Conservation (phyloP, 2,329 filamentous ascomycete genomes). For the Scedosporium apiospermum region DNA sequence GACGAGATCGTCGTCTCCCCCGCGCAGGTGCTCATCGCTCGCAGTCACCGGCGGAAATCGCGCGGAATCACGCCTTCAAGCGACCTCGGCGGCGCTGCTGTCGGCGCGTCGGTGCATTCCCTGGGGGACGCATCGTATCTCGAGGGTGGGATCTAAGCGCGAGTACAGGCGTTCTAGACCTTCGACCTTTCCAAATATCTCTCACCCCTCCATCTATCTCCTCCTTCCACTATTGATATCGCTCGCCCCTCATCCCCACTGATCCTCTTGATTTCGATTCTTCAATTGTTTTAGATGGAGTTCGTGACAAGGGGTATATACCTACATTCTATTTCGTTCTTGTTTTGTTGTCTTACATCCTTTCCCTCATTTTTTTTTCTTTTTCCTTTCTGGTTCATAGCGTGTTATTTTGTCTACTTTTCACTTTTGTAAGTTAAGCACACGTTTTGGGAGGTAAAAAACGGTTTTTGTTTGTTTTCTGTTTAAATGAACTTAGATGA, state of each 20-base stretch:
- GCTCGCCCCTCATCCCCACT: no score
- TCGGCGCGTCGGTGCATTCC: conserved; percentile 21
- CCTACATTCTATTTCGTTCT: not conserved
- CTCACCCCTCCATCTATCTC: no score
- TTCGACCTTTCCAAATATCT: no score
- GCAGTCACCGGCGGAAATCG: conserved; percentile 25
- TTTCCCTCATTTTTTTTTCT: conserved; percentile 4
- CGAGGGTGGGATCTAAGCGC: conserved; percentile 20
- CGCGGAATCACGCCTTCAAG: conserved; percentile 34
- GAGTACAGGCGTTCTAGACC: not conserved
- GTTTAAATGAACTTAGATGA: conserved; percentile 5
- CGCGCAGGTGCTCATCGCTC: conserved; percentile 79
- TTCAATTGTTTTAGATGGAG: no score
- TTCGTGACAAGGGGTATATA: not conserved
- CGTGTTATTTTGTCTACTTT: conserved; percentile 1
- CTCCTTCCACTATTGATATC: no score
- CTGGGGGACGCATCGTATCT: conserved; percentile 20
- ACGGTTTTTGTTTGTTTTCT: not conserved
- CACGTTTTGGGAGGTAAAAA: not conserved
- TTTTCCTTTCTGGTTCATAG: not conserved
- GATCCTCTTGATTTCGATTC: no score
- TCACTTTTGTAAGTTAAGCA: conserved; percentile 7
- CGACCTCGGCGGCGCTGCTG: conserved; percentile 38
- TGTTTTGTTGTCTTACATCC: conserved; percentile 6
- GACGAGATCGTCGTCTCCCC: conserved; percentile 94